phyloP scores from a whole-genome alignment of 768 basidiomycete genomes.

The Nevesoporus exiguus region DNA sequence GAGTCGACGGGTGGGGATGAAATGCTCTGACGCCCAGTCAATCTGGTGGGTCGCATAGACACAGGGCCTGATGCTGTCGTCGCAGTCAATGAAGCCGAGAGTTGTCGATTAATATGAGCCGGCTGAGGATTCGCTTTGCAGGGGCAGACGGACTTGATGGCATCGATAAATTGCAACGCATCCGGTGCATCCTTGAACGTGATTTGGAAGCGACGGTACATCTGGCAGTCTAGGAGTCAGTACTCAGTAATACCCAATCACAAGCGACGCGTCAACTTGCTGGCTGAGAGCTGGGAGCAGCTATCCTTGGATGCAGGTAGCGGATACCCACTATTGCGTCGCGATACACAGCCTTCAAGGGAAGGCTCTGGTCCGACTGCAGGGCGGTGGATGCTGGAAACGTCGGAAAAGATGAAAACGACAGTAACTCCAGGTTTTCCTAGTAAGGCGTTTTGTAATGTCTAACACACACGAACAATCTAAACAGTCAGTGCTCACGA shows the following conservation, averaged over 20 bases:
- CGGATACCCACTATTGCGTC: slow-evolving; percentile 72
- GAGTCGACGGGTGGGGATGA: background rate
- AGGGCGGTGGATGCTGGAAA: slow-evolving; percentile 24
- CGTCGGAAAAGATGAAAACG: slow-evolving; percentile 52
- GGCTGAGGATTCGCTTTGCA: slow-evolving; percentile 57
- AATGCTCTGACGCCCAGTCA: slow-evolving; percentile 7
- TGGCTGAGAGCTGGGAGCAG: slow-evolving; percentile 27
- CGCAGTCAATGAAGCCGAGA: slow-evolving; percentile 13
- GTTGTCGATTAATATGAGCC: slow-evolving; percentile 17
- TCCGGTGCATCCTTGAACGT: slow-evolving; percentile 52
- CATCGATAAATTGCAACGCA: slow-evolving; percentile 55
- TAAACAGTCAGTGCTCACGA: slow-evolving; percentile 50
- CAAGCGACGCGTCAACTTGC: slow-evolving; percentile 21
- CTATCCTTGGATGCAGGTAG: slow-evolving; percentile 53
- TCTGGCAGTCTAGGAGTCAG: slow-evolving; percentile 37
- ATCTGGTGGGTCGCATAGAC: background rate
- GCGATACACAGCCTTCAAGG: slow-evolving; percentile 79
- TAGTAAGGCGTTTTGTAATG: slow-evolving; percentile 27
- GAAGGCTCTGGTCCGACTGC: slow-evolving; percentile 50
- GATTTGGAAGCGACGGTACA: slow-evolving; percentile 74
- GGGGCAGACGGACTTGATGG: slow-evolving; percentile 66
- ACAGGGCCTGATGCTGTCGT: slow-evolving; percentile 5
- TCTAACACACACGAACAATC: background rate
- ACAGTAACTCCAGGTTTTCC: slow-evolving; percentile 77
- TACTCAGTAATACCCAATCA: background rate